A percentile compares a stretch with the other conserved stretches of the same genome.
These are phyloP conservation scores for Fusarium secorum DNA, from an alignment of 2,329 filamentous ascomycete species.

Conservation along the genomic window DNA sequence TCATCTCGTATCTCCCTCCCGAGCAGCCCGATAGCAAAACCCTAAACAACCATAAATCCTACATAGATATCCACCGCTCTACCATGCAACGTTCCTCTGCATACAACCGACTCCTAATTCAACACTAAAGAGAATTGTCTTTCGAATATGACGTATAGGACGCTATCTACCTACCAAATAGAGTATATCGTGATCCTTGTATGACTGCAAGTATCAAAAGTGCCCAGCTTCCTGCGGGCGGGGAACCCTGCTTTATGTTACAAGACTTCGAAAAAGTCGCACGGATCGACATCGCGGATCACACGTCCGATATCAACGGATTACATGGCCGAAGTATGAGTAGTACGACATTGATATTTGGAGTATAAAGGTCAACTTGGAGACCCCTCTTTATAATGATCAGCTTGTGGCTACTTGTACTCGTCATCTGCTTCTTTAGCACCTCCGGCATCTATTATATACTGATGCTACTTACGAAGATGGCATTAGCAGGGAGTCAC, in stretches of 20 bases:
- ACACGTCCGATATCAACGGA: slow-evolving; percentile 7
- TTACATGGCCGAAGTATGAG: neutral
- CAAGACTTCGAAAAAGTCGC: neutral
- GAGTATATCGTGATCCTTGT: slow-evolving; percentile 18
- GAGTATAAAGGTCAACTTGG: neutral
- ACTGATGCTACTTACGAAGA: neutral
- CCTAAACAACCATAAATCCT: neutral
- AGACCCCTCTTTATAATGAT: neutral
- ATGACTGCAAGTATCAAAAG: slow-evolving; percentile 17
- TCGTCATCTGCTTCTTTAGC: neutral
- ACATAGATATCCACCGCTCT: neutral
- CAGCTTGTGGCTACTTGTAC: neutral
- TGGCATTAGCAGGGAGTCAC: slow-evolving; percentile 4
- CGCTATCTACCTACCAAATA: slow-evolving; percentile 22
- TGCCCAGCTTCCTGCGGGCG: slow-evolving; percentile 16
- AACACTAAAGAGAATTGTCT: neutral
- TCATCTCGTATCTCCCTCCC: neutral
- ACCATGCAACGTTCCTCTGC: neutral
- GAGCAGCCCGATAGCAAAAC: neutral
- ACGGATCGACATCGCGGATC: slow-evolving; percentile 13
- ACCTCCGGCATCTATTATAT: neutral
- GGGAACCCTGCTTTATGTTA: slow-evolving; percentile 27
- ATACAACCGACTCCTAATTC: neutral
- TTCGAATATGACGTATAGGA: neutral
- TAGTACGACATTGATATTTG: neutral